Base-by-base conservation (phyloP, 1,284 basidiomycete species). In the Ganoderma lingzhi region DNA sequence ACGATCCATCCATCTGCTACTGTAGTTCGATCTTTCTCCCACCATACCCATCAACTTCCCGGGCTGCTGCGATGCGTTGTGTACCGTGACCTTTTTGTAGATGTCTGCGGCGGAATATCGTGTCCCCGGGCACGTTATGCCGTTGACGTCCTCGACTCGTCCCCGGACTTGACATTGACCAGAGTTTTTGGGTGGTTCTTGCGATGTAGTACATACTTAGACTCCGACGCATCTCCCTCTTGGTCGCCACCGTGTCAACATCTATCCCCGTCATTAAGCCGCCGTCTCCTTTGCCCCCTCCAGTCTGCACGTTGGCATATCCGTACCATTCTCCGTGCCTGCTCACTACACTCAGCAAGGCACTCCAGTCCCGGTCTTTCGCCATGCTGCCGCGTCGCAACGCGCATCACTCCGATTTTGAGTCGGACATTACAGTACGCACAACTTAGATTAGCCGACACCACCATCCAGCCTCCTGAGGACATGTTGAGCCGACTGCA, bases 321-420 rank as follows among this genome's bases (percentile, higher is more conserved):
- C 30, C 30, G 53, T 23, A 35, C 53, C 53, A 6, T 56, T 30
- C 51, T 17, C 12, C 28, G 30, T 17, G 53, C 6, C 30, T 17
- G 15, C 15, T 32, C 30, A 51, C n/a, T 51, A 35, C 56, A 35
- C 56, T 15, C 35, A 5, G 6, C 53, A 41, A 41, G 48, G n/a
- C 8, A n/a, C 37, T 19, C 6, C 17, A 48, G 45, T 23, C 23
- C 59, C 41, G 14, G 23, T 42, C 39, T 61, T n/a, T 61, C 59
- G 23, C 59, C 59, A 35, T 8, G 35, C 4, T 61, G 59, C 59
- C n/a, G 59, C 59, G 39, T 61, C 59, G 59, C 59, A 61, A 61
- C 59, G 59, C 59, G 4, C 59, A 61, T 41, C 59, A 41, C 37
- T 41, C 37, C 59, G 59, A 61, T 42, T 41, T 42, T 19, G 35